Base-by-base conservation (phyloP, 2,329 filamentous ascomycete species). In the Neophaeococcomyces mojaviensis region DNA sequence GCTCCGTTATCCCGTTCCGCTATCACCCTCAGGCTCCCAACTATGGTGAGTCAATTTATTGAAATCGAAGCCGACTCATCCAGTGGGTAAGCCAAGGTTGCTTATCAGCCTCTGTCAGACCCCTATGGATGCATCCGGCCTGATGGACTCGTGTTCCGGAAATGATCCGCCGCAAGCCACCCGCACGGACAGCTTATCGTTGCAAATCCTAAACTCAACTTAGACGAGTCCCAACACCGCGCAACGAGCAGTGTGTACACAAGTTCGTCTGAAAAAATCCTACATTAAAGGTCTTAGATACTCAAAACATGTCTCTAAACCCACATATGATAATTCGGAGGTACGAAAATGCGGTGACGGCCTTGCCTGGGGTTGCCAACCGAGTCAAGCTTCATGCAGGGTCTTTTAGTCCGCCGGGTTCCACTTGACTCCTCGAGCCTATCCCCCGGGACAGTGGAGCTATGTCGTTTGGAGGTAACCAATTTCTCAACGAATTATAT, bases 331-430 rank as follows among this genome's bases (percentile, higher is more conserved):
- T n/a, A n/a, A n/a, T n/a, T n/a, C n/a, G n/a, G n/a, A n/a, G n/a
- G n/a, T n/a, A n/a, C n/a, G n/a, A n/a, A n/a, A n/a, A n/a, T n/a
- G n/a, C n/a, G 16, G 28, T 16, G 16, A 13, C 22, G 18, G 37
- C n/a, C 4, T 39, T 6, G 5, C 10, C 5, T 6, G 5, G 16
- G 18, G 26, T 13, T 18, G 3, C 32, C 12, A n/a, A 22, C 12
- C 22, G 15, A 33, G 3, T 34, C 33, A 22, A 44, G 41, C 33
- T 32, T 44, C 24, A 26, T 44, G 44, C 38, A 47, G 44, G 28
- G 44, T 47, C 38, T 33, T 37, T 40, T 36, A 12, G 26, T 15
- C 40, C 20, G 35, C 26, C 39, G 26, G 16, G 39, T 19, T 33
- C 24, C 33, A n/a, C 33, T 32, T 4, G 8, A 19, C 28, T 33